Base-by-base conservation (phyloP, 495 filamentous ascomycete species). In the Lasiosphaeria ovina region DNA sequence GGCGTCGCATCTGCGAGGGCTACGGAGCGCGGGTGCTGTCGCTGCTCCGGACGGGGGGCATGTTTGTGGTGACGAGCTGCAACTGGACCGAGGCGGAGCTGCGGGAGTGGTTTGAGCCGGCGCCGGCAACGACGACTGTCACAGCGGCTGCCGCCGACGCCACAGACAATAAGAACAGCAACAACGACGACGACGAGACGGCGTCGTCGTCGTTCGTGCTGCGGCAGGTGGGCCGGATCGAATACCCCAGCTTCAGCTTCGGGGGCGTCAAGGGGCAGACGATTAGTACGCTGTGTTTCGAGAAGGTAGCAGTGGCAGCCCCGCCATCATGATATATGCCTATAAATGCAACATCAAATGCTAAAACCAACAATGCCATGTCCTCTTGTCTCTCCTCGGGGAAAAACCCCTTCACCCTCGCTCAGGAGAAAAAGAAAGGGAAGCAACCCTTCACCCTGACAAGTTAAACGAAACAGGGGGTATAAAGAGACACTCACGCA, bases 81-180 rank as follows among this genome's bases (percentile, higher is more conserved):
- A 98, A 98, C 76, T 98, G 94, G 94, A 97, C 94, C 40, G 91
- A 94, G 77, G 81, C 85, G 57, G 94, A 98, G 79, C 73, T 98
- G 67, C 76, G 79, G 59, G 69, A 66, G 10, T 95, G 92, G 91
- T 93, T 96, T 72, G 82, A 76, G 52, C 72, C 69, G 17, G 62
- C 62, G 55, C 57, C 57, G 4, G 61, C 54, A 0, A 24, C 24
- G 0, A 24, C 24, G 24, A 2, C 24, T 2, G 24, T 24, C 24
- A 24, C 24, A 24, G 24, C 24, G 24, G 24, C 24, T 24, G 24
- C 24, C 24, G 24, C 24, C 24, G 24, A 24, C 24, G 24, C 1
- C 24, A 24, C 24, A 24, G 24, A 24, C 24, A 58, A 60, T 1
- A 60, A 58, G 11, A 53, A 34, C 31, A 52, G 33, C 34, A 50